Base-by-base conservation (phyloP, 1,284 basidiomycete species). In the Coriolopsis trogii region DNA sequence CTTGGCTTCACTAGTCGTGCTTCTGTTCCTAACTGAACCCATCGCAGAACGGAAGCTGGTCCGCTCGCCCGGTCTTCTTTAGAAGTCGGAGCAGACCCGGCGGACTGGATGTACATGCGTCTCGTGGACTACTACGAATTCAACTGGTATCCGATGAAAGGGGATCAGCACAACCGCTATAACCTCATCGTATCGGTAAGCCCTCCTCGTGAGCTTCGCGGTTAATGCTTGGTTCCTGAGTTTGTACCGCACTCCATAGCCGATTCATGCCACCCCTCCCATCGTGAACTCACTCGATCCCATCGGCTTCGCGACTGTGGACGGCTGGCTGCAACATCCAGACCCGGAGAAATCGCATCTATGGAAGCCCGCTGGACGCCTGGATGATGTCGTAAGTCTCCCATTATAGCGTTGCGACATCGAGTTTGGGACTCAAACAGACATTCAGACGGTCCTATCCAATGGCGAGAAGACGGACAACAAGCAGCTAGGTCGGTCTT, bases 391-490 rank as follows among this genome's bases (percentile, higher is more conserved):
- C 40, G 49, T 49, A 51, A 43, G 36, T 34, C n/a, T n/a, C n/a
- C n/a, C n/a, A 10, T 9, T 15, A 13, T 34, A 12, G 6, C 20
- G 15, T 41, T 16, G 13, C 38, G 4, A 13, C 6, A 20, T 10
- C 20, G 30, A 42, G 36, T 13, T 15, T 5, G 2, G 8, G 29
- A 15, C 13, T 41, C 13, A 15, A 5, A 12, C 23, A 42, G 24
- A 18, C 6, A 25, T 10, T 15, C 24, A 62, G 60, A 59, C 55
- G 8, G 61, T 63, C 15, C 49, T 63, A 4, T 59, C 52, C 46
- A 63, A 56, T 29, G 61, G 61, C 15, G 61, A 63, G 42, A 63
- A 63, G 49, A 59, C 61, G 3, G 59, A 63, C 40, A 61, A 59
- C 50, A 54, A 53, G 30, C 59, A 63, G 44, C 31, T 63, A 15